Base-by-base conservation (phyloP, 2,329 filamentous ascomycete genomes). In the Diaporthe nobilis region DNA sequence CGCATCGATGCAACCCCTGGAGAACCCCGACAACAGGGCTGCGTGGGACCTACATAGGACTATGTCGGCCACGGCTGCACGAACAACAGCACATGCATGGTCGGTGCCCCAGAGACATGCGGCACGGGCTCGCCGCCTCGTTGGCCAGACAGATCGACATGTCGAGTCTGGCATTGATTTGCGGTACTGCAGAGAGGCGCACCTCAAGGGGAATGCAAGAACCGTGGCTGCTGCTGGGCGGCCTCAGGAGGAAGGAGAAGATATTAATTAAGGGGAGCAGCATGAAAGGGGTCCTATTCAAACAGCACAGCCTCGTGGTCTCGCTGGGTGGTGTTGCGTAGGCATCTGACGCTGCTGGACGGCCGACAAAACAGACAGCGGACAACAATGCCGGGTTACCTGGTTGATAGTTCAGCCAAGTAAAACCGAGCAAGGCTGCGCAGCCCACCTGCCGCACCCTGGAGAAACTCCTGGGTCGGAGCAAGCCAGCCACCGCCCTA, bases 391-490 rank as follows among this genome's bases (percentile, higher is more conserved):
- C 76, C 73, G 71, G 73, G 57, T 61, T 63, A 57, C 60, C 73
- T 63, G 61, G 68, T 77, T 70, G 75, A 72, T 63, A 72, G 37
- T 51, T 44, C 20, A 65, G 47, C 60, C 67, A 71, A 55, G 70
- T 75, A 68, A 73, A 77, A 73, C 63, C 61, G 70, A 28, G 68
- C 68, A 77, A 65, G 71, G 76, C 75, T 53, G 70, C 76, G 73
- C 55, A 73, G 73, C 65, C 63, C 76, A 73, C 75, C 57, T 75
- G 57, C 72, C 61, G 39, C 25, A 65, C 63, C 73, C 76, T 75
- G 73, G 28, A 57, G 70, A 65, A 73, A 77, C 68, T 75, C 51
- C 72, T 72, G 73, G 73, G 63, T 51, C 55, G 25, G 51, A 39
- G 61, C 17, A 55, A 55, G 71, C 49, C 71, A 73, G 47, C 58